These are phyloP conservation scores for Bipolaris bicolor DNA, from an alignment of 2,329 filamentous ascomycete genomes.

Conservation along the genomic window DNA sequence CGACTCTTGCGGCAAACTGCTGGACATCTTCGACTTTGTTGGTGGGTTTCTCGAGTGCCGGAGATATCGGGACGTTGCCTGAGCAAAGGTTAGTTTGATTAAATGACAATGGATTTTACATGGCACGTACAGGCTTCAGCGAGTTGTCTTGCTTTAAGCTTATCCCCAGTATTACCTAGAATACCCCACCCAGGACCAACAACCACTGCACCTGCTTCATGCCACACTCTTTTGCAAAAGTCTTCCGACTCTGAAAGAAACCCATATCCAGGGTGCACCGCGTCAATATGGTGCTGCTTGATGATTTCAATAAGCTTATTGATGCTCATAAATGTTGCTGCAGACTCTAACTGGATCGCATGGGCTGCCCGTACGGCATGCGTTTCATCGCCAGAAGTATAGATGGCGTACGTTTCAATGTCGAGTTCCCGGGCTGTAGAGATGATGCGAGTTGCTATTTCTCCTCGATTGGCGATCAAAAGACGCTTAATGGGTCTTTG, in stretches of 20 bases:
- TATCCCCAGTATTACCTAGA: conserved; percentile 62
- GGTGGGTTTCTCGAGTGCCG: conserved; percentile 56
- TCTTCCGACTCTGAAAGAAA: conserved; percentile 65
- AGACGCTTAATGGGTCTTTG: conserved; percentile 56
- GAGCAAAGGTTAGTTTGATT: not conserved
- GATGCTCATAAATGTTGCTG: conserved; percentile 62
- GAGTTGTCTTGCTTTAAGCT: conserved; percentile 60
- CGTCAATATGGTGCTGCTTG: conserved; percentile 59
- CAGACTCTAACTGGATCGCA: conserved; percentile 58
- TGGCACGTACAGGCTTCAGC: conserved; percentile 54
- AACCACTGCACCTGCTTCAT: conserved; percentile 56
- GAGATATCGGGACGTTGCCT: conserved; percentile 58
- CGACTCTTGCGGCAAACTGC: conserved; percentile 64
- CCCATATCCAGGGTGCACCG: conserved; percentile 66
- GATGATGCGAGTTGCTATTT: conserved; percentile 68
- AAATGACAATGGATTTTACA: not conserved
- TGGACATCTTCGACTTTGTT: conserved; percentile 51
- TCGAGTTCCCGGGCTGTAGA: conserved; percentile 64
- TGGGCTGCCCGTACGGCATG: conserved; percentile 61
- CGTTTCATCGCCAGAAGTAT: conserved; percentile 61
- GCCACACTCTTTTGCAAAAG: conserved; percentile 58
- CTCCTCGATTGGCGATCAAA: conserved; percentile 65
- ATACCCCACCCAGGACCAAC: conserved; percentile 65
- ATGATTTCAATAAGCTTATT: conserved; percentile 55
- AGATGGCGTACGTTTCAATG: conserved; percentile 63